Evolutionary conservation across 2,329 filamentous ascomycete species (phyloP).

Genomic region (Neofusicoccum laricinum): DNA sequence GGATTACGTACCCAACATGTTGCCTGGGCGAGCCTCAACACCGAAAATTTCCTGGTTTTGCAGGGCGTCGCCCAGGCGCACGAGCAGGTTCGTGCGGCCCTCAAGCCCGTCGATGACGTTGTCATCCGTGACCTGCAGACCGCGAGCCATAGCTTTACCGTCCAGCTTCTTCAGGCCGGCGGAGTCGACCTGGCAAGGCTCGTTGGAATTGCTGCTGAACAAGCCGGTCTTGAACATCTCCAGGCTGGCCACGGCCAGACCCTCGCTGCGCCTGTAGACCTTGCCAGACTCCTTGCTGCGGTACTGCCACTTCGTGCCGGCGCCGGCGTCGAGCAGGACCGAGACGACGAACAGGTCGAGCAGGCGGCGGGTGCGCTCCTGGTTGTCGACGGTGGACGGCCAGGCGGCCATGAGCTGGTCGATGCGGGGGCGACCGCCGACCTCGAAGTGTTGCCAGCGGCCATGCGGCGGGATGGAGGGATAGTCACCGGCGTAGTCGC

Average conservation of each 20-base stretch:
- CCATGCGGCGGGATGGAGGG: conserved; percentile 79
- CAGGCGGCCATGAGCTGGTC: conserved; percentile 69
- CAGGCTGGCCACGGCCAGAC: conserved; percentile 71
- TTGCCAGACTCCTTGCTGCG: conserved; percentile 86
- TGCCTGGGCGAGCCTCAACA: conserved; percentile 77
- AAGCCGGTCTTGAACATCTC: conserved; percentile 94
- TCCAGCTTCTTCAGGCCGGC: conserved; percentile 73
- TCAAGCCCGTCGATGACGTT: conserved; percentile 84
- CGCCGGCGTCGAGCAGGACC: conserved; percentile 81
- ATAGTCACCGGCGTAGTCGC: conserved; percentile 69
- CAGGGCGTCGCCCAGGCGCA: conserved; percentile 72
- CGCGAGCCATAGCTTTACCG: conserved; percentile 70
- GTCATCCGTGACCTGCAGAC: conserved; percentile 76
- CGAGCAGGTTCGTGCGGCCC: conserved; percentile 76
- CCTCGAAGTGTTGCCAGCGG: conserved; percentile 78
- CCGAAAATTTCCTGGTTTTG: conserved; percentile 83
- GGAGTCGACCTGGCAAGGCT: conserved; percentile 88
- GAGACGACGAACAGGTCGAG: conserved; percentile 78
- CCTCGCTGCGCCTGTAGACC: conserved; percentile 80
- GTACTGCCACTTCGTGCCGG: conserved; percentile 88
- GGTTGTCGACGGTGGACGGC: conserved; percentile 65
- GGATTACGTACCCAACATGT: conserved; percentile 74
- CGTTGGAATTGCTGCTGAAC: conserved; percentile 77
- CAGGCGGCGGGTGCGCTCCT: conserved; percentile 71
- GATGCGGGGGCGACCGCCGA: conserved; percentile 73